Percentiles rank a stretch among this genome's conserved stretches.
These are phyloP conservation scores for Fusarium humuli DNA, from an alignment of 2,329 filamentous ascomycete genomes.

Conservation along the genomic window DNA sequence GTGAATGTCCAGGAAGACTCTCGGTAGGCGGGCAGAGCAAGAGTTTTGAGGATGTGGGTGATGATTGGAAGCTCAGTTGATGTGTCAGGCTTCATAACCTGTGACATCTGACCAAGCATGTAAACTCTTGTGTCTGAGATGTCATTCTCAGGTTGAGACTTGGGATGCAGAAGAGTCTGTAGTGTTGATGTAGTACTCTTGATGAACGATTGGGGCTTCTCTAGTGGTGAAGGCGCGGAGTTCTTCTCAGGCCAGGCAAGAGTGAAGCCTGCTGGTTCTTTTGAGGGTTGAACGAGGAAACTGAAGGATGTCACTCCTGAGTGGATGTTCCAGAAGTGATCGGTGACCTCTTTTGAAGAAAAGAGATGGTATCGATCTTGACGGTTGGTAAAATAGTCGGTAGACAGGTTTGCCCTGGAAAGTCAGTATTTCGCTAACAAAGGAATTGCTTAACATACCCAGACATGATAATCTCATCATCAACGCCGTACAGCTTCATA, in stretches of 20 bases:
- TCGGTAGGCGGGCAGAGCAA: slow-evolving; percentile 72
- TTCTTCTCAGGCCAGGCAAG: slow-evolving; percentile 82
- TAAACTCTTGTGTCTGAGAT: slow-evolving; percentile 79
- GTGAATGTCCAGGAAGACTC: slow-evolving; percentile 93
- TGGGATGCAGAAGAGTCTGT: slow-evolving; percentile 69
- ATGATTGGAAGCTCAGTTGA: slow-evolving; percentile 92
- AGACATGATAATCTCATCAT: slow-evolving; percentile 95
- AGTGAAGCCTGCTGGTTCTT: slow-evolving; percentile 66
- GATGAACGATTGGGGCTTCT: slow-evolving; percentile 76
- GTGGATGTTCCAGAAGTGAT: slow-evolving; percentile 86
- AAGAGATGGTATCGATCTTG: slow-evolving; percentile 96
- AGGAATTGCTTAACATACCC: slow-evolving; percentile 63
- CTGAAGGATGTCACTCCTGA: slow-evolving; percentile 81
- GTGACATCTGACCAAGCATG: slow-evolving; percentile 87
- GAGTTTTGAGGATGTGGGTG: slow-evolving; percentile 75
- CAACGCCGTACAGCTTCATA: slow-evolving; percentile 97
- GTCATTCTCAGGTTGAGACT: slow-evolving; percentile 30
- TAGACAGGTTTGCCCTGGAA: slow-evolving; percentile 81
- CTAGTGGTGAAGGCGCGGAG: slow-evolving; percentile 78
- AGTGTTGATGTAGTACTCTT: slow-evolving; percentile 74
- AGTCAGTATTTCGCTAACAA: slow-evolving; percentile 22
- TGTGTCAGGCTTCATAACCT: slow-evolving; percentile 79
- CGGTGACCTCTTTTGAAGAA: slow-evolving; percentile 79
- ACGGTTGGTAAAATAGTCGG: slow-evolving; percentile 95
- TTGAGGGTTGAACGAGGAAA: slow-evolving; percentile 77